Evolutionary conservation across 495 filamentous ascomycete genomes (phyloP).

Genomic region (Xylaria telfairii): DNA sequence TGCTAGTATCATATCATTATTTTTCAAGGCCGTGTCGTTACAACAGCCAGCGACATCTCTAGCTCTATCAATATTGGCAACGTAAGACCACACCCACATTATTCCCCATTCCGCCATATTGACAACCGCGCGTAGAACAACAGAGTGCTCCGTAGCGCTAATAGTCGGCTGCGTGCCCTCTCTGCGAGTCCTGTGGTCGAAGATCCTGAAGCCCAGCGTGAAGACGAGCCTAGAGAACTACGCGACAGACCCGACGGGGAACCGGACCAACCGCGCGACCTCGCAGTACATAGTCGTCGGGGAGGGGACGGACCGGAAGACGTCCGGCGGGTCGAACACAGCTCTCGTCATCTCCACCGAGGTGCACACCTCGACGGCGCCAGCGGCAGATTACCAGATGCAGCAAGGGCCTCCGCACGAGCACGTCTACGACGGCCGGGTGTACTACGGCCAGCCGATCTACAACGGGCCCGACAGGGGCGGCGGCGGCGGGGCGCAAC

Average conservation of each 20-base stretch:
- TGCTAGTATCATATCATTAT: conserved; percentile 19
- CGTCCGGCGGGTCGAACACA: not conserved
- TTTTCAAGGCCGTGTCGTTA: conserved; percentile 13
- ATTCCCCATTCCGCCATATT: not conserved
- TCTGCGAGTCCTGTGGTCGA: conserved; percentile 20
- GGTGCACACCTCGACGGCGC: conserved; percentile 7
- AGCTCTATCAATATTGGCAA: conserved; percentile 20
- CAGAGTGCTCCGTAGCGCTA: conserved; percentile 16
- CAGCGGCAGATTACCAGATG: not conserved
- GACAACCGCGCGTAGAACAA: not conserved
- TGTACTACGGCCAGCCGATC: not conserved
- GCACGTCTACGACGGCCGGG: not conserved
- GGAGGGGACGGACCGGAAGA: conserved; percentile 3
- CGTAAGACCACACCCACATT: not conserved
- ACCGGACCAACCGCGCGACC: not conserved
- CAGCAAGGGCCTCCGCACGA: not conserved
- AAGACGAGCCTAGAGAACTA: not conserved
- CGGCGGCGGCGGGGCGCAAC: not conserved
- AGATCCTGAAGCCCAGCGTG: conserved; percentile 16
- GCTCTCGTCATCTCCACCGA: conserved; percentile 19
- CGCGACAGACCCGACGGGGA: conserved; percentile 5
- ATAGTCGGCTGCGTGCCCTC: conserved; percentile 26
- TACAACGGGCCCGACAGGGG: not conserved
- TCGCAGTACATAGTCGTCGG: conserved; percentile 15
- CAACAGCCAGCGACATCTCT: not conserved